Base-by-base conservation (phyloP, 2,329 filamentous ascomycete species). In the Aspergillus tamarii region DNA sequence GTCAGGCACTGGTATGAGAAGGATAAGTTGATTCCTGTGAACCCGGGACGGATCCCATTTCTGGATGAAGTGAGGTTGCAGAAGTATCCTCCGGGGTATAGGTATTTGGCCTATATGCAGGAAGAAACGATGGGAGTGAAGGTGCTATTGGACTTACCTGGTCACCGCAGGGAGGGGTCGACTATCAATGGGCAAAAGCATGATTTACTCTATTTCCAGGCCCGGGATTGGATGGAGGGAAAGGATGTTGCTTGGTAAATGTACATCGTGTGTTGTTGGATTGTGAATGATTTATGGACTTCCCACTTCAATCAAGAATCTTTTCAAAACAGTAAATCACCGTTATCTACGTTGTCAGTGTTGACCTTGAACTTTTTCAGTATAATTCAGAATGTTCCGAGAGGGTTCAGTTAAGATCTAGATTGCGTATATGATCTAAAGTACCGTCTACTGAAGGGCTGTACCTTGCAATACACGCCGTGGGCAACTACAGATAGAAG, bases 31-130 rank as follows among this genome's bases (percentile, higher is more conserved):
- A 23, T 46, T 23, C 43, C 43, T 12, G 21, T 46, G 7, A 23
- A 46, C 14, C 43, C 43, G 43, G 21, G 11, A 14, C n/a, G 43
- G 5, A 5, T 46, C 12, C 43, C 43, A 0, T 11, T 21, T 12
- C n/a, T 46, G 5, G 43, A 46, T 14, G n/a, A 46, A 4, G 43
- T 12, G 43, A 12, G n/a, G 10, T 8, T 46, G 43, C 10, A 23
- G n/a, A 46, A 46, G 43, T 21, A 46, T 5, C 43, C 43, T 11
- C n/a, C n/a, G 4, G 43, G 43, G 4, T 46, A 46, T 46, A 23
- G 43, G 43, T 46, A 46, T 46, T 14, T 46, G 10, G 43, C 50
- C 21, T 64, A 56, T 28, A 41, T 41, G 39, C 39, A 41, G 39
- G 39, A 41, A 19, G 39, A 41, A n/a, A 41, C 39, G 0, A 41